Evolutionary conservation across 2,329 filamentous ascomycete genomes (phyloP).

Genomic region (Helotiales sp.): DNA sequence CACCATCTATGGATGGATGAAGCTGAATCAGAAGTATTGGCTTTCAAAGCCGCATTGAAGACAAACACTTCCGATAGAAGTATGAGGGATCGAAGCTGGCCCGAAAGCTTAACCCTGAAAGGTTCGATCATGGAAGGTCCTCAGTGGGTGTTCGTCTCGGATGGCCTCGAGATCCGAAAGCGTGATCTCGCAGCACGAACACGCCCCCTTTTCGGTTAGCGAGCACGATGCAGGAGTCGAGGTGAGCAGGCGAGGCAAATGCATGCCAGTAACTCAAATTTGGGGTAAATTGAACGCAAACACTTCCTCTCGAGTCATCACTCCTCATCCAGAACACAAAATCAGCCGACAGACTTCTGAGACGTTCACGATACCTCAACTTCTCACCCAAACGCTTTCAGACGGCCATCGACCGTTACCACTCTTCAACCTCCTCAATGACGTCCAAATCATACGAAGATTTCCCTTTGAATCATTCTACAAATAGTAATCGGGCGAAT

Average conservation of each 20-base stretch:
- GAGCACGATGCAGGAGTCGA: not conserved
- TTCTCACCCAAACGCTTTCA: not conserved
- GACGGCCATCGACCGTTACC: not conserved
- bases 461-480: not conserved
- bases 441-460: not conserved
- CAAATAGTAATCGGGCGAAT: not conserved
- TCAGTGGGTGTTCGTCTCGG: not conserved
- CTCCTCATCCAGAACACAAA: not conserved
- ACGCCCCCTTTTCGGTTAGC: not conserved
- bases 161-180: not conserved
- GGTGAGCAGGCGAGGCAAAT: not conserved
- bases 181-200: not conserved
- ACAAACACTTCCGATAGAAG: not conserved
- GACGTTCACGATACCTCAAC: constrained; percentile 1
- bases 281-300: constrained; percentile 1
- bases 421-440: not conserved
- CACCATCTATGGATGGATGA: not conserved
- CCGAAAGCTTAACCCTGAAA: not conserved
- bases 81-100: not conserved
- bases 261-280: not conserved
- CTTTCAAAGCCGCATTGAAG: not conserved
- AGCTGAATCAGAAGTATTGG: not conserved
- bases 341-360: not conserved
- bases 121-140: not conserved
- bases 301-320: not conserved